phyloP scores from a whole-genome alignment of 148 eudicot species.

The Silene uniflora region DNA sequence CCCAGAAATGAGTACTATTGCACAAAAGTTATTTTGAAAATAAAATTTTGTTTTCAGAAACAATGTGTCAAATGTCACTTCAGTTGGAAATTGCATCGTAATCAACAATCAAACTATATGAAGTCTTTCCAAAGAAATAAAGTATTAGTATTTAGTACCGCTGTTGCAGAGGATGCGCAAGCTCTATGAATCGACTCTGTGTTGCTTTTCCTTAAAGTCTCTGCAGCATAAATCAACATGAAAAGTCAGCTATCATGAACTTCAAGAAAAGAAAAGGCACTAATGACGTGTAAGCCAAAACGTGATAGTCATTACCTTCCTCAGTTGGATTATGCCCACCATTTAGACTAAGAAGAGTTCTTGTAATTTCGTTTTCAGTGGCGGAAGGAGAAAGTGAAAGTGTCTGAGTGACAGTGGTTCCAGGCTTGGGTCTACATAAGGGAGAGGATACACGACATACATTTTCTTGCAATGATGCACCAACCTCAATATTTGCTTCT shows the following conservation, averaged over 20 bases:
- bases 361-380: background rate
- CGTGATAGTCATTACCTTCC: background rate
- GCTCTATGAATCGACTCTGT: background rate
- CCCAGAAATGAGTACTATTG: no score
- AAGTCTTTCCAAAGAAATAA: no score
- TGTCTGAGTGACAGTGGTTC: no score
- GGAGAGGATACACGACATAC: no score
- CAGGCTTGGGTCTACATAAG: background rate
- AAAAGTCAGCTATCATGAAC: constrained; percentile 3
- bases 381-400: background rate
- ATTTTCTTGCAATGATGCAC: no score
- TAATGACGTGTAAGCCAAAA: background rate
- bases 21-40: no score
- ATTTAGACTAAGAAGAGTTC: constrained; percentile 1
- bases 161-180: background rate
- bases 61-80: no score
- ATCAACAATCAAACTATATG: no score
- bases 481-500: no score
- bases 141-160: background rate
- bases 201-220: background rate
- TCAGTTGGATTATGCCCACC: background rate
- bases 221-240: background rate
- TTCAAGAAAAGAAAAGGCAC: background rate
- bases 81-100: no score
- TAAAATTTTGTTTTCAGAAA: no score